phyloP scores from a whole-genome alignment of 2,329 filamentous ascomycete genomes.

The Penicillium nordicum region DNA sequence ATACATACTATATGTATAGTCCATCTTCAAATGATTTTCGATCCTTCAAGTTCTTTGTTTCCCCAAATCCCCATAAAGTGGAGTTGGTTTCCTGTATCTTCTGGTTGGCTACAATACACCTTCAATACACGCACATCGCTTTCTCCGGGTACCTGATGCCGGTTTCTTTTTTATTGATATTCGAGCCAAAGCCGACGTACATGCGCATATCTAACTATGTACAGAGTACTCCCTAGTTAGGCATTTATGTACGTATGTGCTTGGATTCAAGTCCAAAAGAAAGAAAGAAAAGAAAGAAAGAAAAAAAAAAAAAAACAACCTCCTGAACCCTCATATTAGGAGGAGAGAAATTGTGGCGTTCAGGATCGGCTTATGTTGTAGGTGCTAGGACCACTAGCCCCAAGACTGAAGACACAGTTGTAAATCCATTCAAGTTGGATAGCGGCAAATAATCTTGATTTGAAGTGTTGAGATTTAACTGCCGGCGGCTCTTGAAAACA shows the following conservation, averaged over 20 bases:
- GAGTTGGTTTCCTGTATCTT: neutral
- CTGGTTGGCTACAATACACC: neutral
- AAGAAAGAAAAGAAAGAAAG: too few species aligned
- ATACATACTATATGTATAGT: neutral
- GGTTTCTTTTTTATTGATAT: neutral
- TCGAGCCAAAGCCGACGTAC: slow-evolving; percentile 1
- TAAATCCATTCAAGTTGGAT: neutral
- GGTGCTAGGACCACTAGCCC: slow-evolving; percentile 3
- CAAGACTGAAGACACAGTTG: slow-evolving; percentile 1
- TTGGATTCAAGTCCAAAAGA: neutral
- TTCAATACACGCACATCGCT: neutral
- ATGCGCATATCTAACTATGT: neutral
- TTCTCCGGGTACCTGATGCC: neutral
- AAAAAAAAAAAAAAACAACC: neutral
- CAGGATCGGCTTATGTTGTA: neutral
- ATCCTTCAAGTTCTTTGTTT: neutral
- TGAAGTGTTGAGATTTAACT: neutral
- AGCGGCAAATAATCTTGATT: neutral
- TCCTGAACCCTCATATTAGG: neutral
- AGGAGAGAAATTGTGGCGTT: slow-evolving; percentile 7
- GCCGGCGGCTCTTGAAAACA: slow-evolving; percentile 1
- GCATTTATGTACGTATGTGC: neutral
- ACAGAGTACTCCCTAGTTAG: neutral
- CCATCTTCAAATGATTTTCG: neutral
- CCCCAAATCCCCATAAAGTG: neutral